Conservation (phyloP, 768 basidiomycete species). For the Xerocomus potaroensis region DNA sequence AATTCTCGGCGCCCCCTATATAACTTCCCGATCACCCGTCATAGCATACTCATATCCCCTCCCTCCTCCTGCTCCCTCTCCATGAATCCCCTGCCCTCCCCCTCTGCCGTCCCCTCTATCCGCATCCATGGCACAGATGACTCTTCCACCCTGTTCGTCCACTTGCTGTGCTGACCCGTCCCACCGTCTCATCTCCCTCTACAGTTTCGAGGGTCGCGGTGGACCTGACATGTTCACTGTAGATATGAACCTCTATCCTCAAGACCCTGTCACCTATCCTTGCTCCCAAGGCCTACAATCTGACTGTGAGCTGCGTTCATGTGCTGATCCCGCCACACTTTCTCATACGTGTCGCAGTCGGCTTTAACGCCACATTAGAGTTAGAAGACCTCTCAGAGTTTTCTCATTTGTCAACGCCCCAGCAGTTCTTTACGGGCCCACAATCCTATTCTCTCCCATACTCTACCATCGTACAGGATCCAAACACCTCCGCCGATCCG, state of each 20-base stretch:
- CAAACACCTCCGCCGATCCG: not conserved
- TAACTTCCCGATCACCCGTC: slow-evolving; percentile 11
- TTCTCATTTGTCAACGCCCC: slow-evolving; percentile 9
- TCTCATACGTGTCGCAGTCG: slow-evolving; percentile 10
- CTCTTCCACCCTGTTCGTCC: slow-evolving; percentile 10
- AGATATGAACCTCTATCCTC: not conserved
- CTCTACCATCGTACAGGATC: slow-evolving; percentile 16
- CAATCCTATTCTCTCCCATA: slow-evolving; percentile 5
- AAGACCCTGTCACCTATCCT: not conserved
- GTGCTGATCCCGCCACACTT: slow-evolving; percentile 10
- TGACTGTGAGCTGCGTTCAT: slow-evolving; percentile 3
- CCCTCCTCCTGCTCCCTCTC: slow-evolving; percentile 10
- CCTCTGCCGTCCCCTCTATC: slow-evolving; percentile 16
- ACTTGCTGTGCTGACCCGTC: slow-evolving; percentile 2
- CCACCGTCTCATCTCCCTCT: slow-evolving; percentile 8
- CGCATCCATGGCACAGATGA: slow-evolving; percentile 11
- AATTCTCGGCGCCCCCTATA: slow-evolving; percentile 16
- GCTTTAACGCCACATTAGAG: not conserved
- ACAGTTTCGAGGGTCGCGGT: slow-evolving; percentile 11
- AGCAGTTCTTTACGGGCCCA: slow-evolving; percentile 9
- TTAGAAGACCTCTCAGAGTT: slow-evolving; percentile 21
- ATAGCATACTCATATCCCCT: slow-evolving; percentile 1
- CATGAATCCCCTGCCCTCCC: not conserved
- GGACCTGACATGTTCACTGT: not conserved
- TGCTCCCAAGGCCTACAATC: slow-evolving; percentile 3